These are phyloP conservation scores for Nemania sp. DNA, from an alignment of 2,329 filamentous ascomycete genomes.

Conservation along the genomic window DNA sequence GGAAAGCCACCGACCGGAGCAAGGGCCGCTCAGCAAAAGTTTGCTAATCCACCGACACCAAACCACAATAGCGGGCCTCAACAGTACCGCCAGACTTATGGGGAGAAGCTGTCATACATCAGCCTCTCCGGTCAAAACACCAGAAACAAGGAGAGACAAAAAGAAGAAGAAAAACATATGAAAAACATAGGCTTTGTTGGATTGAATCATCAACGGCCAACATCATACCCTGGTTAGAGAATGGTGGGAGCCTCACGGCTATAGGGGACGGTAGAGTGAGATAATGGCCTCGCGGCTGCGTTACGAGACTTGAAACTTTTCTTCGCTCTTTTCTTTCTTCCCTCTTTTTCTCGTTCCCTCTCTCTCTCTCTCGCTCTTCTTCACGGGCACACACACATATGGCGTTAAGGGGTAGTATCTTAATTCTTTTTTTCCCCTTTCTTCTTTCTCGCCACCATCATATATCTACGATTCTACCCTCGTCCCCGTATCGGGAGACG, in stretches of 20 bases:
- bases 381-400: conserved; percentile 8
- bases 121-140: conserved; percentile 1
- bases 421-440: no score
- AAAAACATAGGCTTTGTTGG: conserved; percentile 7
- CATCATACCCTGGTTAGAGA: conserved; percentile 22
- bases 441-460: conserved; percentile 4
- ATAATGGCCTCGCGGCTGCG: conserved; percentile 29
- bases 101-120: neutral
- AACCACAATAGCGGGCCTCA: neutral
- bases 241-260: conserved; percentile 29
- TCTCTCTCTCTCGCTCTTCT: neutral
- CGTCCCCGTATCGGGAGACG: neutral
- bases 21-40: conserved; percentile 1
- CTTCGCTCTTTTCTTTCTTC: conserved; percentile 1
- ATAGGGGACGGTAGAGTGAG: conserved; percentile 26
- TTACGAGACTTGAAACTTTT: conserved; percentile 18
- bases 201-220: conserved; percentile 2
- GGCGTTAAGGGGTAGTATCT: conserved; percentile 21
- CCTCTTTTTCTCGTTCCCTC: neutral
- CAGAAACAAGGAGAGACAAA: neutral
- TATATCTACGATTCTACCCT: neutral
- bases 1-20: neutral
- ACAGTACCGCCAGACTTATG: neutral
- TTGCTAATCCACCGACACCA: neutral
- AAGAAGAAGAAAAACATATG: neutral